These are phyloP conservation scores for Metschnikowia corniflorae DNA, from an alignment of 805 yeast genomes.

Conservation along the genomic window DNA sequence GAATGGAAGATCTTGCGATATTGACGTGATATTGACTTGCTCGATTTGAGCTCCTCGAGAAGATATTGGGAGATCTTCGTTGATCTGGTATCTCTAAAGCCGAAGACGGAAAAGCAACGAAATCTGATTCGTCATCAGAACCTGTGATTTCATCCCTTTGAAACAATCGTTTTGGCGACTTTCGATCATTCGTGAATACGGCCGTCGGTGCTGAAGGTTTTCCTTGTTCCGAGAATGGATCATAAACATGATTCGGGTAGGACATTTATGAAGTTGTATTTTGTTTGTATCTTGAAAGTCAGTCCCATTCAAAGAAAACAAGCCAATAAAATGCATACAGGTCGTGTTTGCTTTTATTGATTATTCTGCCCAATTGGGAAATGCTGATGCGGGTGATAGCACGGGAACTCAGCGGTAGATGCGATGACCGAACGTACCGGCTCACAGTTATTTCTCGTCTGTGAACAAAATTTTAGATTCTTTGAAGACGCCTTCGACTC, in stretches of 20 bases:
- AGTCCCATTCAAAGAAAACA: no score
- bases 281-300: no score
- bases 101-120: conserved; percentile 28
- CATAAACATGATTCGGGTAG: conserved; percentile 3
- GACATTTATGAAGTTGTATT: no score
- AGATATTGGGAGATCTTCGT: conserved; percentile 43
- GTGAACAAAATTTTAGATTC: no score
- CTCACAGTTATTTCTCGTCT: no score
- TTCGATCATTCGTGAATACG: conserved; percentile 37
- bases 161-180: conserved; percentile 36
- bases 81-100: conserved; percentile 26
- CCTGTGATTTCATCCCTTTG: conserved; percentile 16
- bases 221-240: conserved; percentile 32
- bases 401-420: no score
- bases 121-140: conserved; percentile 22
- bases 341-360: no score
- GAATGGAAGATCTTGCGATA: conserved; percentile 8
- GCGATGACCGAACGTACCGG: no score
- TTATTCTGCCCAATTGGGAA: no score
- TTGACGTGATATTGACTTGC: conserved; percentile 9
- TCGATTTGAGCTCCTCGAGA: conserved; percentile 35
- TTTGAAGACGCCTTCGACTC: no score
- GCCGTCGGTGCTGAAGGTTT: conserved; percentile 35
- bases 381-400: no score
- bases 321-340: no score